Base-by-base conservation (phyloP, 345 rosid species). In the Orychophragmus violaceus region DNA sequence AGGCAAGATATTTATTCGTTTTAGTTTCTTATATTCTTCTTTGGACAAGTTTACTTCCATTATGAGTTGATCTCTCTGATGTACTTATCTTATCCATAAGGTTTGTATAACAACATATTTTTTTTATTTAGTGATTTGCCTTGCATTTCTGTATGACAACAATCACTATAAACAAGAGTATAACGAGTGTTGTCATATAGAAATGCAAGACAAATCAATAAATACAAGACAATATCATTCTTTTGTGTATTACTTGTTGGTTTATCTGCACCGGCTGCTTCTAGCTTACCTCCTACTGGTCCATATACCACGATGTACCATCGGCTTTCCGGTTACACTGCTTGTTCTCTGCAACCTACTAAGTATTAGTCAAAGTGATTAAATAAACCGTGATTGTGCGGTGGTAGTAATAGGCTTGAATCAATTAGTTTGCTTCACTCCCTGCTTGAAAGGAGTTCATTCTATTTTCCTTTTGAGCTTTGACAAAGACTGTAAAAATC, bases 381-480 rank as follows among this genome's bases (percentile, higher is more conserved):
- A 8, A 64, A 27, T 10, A 46, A 22, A 23, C 2, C 5, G 10
- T 3, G 12, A 37, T 8, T 3, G 5, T 18, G 22, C 11, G 14
- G 16, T 48, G 16, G 25, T 19, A 24, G 22, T 45, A 36, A 10
- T 24, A 22, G 5, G n/a, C 10, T 19, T 18, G 62, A 42, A 60
- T 65, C 56, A 21, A 12, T 49, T n/a, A 39, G 59, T 82, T 79
- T 78, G 86, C 92, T 89, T 86, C 84, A 71, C 79, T 65, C 68
- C 76, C 87, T 74, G 77, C 82, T 79, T 73, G 88, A 63, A 87
- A 68, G 45, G 79, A 57, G 66, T 79, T 79, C 74, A 59, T 52
- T 84, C 82, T 85, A 60, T 88, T 90, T 81, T 90, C 99, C 87
- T 95, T n/a, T 95, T 77, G 88, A 80, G 69, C 87, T 41, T 94